A percentile compares a stretch with the other conserved stretches of the same genome.
Evolutionary conservation across 495 filamentous ascomycete genomes (phyloP).

Genomic region (Amorphotheca resinae): DNA sequence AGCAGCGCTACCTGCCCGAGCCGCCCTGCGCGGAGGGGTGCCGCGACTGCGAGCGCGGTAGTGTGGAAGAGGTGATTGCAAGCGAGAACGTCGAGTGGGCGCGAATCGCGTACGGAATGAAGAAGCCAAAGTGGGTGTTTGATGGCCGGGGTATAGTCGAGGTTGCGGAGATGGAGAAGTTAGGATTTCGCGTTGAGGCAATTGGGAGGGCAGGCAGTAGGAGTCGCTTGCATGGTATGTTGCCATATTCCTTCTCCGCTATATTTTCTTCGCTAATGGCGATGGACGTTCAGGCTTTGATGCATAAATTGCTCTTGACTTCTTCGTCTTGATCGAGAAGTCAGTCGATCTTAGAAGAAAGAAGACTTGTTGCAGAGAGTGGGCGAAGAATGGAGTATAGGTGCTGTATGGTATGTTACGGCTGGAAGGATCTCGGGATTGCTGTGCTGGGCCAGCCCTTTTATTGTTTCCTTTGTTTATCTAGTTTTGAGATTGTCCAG

Average conservation of each 20-base stretch:
- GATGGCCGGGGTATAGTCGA: conserved; percentile 8
- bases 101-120: conserved; percentile 1
- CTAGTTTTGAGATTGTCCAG: too few species aligned
- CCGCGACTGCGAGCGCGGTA: conserved; percentile 2
- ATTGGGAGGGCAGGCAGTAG: conserved; percentile 11
- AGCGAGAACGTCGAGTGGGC: conserved; percentile 6
- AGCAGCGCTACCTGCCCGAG: background rate
- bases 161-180: conserved; percentile 4
- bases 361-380: too few species aligned
- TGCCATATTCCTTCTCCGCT: background rate
- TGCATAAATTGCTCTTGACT: too few species aligned
- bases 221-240: background rate
- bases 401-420: too few species aligned
- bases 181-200: conserved; percentile 8
- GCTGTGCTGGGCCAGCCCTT: too few species aligned
- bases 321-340: too few species aligned
- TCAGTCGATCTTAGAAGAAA: too few species aligned
- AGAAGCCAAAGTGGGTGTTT: conserved; percentile 11
- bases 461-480: too few species aligned
- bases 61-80: background rate
- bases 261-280: background rate
- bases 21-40: conserved; percentile 1
- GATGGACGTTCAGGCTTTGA: background rate
- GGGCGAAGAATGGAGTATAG: too few species aligned
- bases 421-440: too few species aligned